A percentile compares a stretch with the other conserved stretches of the same genome.
Evolutionary conservation across 352 stramenopile genomes (phyloP).

Genomic region (Pythium apleroticum): DNA sequence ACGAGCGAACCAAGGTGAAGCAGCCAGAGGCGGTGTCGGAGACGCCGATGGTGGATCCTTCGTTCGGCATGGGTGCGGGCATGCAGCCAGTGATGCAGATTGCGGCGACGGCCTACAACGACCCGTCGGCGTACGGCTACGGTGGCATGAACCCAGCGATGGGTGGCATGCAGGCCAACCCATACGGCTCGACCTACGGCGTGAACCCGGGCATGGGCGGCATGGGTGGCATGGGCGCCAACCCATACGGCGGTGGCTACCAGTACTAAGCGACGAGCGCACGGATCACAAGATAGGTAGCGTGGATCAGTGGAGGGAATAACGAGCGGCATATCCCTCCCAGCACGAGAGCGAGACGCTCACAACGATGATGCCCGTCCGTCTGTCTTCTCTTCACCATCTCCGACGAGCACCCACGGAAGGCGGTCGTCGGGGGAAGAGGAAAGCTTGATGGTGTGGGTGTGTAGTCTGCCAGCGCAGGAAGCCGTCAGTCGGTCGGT

Average conservation of each 20-base stretch:
- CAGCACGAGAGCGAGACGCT: background rate
- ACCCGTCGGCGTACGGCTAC: conserved; percentile 46
- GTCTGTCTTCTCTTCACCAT: conserved; percentile 15
- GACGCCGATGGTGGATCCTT: conserved; percentile 53
- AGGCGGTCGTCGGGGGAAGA: conserved; percentile 27
- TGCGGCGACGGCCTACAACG: conserved; percentile 81
- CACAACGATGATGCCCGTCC: conserved; percentile 10
- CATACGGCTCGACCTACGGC: conserved; percentile 53
- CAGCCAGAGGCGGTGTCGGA: conserved; percentile 67
- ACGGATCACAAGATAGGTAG: conserved; percentile 4
- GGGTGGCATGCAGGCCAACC: conserved; percentile 52
- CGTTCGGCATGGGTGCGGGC: conserved; percentile 73
- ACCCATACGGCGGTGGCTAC: conserved; percentile 37
- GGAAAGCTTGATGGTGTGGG: conserved; percentile 14
- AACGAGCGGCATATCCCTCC: conserved; percentile 11
- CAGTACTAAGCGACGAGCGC: conserved; percentile 31
- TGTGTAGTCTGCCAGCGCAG: conserved; percentile 15
- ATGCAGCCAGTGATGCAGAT: conserved; percentile 84
- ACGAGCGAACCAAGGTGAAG: conserved; percentile 86
- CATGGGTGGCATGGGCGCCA: conserved; percentile 38
- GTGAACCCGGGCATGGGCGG: conserved; percentile 33
- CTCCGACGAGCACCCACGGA: conserved; percentile 24
- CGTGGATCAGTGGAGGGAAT: conserved; percentile 10
- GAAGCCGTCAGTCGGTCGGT: background rate
- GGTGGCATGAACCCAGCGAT: conserved; percentile 38